Evolutionary conservation across 768 basidiomycete species (phyloP).

Genomic region (Naganishia antarctica): DNA sequence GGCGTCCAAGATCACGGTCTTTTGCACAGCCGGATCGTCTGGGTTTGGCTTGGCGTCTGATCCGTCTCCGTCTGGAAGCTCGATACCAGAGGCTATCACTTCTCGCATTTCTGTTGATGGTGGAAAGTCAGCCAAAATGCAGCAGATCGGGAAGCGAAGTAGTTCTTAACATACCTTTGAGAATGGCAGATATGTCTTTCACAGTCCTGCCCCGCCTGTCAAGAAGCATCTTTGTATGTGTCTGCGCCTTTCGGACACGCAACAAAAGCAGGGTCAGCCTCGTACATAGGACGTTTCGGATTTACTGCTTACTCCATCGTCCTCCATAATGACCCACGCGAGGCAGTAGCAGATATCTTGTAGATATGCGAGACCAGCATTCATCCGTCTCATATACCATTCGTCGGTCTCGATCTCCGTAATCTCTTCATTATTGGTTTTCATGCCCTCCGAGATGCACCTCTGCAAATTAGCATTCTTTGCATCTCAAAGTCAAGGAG

Average conservation of each 20-base stretch:
- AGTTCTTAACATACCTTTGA: constrained; percentile 57
- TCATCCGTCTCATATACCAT: constrained; percentile 80
- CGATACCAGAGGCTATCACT: constrained; percentile 19
- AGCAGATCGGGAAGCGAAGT: no score
- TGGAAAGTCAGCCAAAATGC: neutral
- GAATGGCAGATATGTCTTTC: constrained; percentile 64
- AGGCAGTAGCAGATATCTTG: constrained; percentile 91
- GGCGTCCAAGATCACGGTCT: constrained; percentile 21
- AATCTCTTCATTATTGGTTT: constrained; percentile 59
- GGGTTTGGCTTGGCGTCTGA: neutral
- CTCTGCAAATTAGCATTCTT: neutral
- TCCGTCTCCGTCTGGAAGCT: constrained; percentile 2
- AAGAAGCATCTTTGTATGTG: constrained; percentile 71
- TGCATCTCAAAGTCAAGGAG: constrained; percentile 1
- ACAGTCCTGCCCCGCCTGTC: constrained; percentile 66
- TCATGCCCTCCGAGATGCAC: constrained; percentile 53
- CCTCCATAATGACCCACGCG: constrained; percentile 95
- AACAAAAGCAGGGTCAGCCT: constrained; percentile 3
- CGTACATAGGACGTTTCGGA: neutral
- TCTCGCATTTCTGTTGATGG: constrained; percentile 10
- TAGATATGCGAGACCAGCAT: constrained; percentile 78
- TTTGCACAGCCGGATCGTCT: constrained; percentile 16
- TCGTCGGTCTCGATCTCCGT: constrained; percentile 63
- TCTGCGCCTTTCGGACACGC: constrained; percentile 60
- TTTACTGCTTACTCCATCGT: constrained; percentile 74